Percentiles rank a stretch among this genome's conserved stretches.
Conservation (phyloP, 345 rosid genomes). For the Aquilaria sinensis region DNA sequence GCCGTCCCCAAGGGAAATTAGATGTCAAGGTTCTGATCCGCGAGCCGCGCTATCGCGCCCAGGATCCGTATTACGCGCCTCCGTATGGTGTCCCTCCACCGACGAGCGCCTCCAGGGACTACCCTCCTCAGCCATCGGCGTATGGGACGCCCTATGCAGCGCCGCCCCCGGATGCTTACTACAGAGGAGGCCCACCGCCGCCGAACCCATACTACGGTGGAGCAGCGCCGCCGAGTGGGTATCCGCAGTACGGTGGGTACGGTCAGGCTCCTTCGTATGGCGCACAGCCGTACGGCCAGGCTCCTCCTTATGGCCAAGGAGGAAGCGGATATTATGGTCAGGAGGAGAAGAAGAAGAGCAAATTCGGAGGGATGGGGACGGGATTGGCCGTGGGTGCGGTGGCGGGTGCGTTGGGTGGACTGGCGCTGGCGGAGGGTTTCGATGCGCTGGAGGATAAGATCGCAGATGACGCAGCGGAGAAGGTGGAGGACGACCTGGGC, state of each 20-base stretch:
- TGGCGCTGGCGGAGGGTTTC: slow-evolving; percentile 65
- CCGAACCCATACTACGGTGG: slow-evolving; percentile 19
- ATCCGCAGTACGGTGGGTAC: slow-evolving; percentile 20
- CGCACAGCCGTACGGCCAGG: slow-evolving; percentile 16
- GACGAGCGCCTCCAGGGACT: slow-evolving; percentile 20
- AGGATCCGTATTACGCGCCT: slow-evolving; percentile 22
- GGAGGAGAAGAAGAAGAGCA: slow-evolving; percentile 48
- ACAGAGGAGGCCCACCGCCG: slow-evolving; percentile 25
- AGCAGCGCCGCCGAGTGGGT: slow-evolving; percentile 30
- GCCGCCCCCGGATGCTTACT: slow-evolving; percentile 23
- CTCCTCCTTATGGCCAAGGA: slow-evolving; percentile 6
- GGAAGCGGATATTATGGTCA: slow-evolving; percentile 16
- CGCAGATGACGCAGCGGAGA: slow-evolving; percentile 54
- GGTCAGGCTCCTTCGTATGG: too few species aligned
- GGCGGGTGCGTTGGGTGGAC: slow-evolving; percentile 71
- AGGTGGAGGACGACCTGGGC: slow-evolving; percentile 55
- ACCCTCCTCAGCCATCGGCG: slow-evolving; percentile 14
- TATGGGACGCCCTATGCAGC: slow-evolving; percentile 19
- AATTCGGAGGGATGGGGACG: slow-evolving; percentile 77
- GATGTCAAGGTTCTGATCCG: slow-evolving; percentile 44
- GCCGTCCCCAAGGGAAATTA: slow-evolving; percentile 81
- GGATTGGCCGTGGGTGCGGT: slow-evolving; percentile 87
- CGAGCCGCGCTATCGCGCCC: slow-evolving; percentile 30
- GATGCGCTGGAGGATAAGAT: slow-evolving; percentile 65
- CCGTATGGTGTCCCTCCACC: slow-evolving; percentile 38